Evolutionary conservation across 2,329 filamentous ascomycete species (phyloP), one percentile per base, ranked within the genome.

Genomic region (Exophiala mesophila): DNA sequence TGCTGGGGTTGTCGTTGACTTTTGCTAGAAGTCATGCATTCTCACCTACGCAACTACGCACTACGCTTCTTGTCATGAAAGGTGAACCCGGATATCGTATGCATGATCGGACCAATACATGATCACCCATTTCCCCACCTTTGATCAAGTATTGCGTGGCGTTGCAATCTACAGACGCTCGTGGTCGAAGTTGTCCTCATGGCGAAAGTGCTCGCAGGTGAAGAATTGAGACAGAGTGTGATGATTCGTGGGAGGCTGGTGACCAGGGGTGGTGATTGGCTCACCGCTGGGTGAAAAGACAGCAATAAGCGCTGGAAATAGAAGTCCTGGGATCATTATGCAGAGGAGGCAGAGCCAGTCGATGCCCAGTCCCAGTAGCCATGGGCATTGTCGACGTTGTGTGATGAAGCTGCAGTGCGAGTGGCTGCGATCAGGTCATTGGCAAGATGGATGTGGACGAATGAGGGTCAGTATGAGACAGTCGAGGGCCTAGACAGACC

Each of bases 221-320:
- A 34, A 34, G 17, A 34, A 17, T 19, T 19, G 21, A 36, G 33
- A 20, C 12, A 18, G 29, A 36, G 31, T 31, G 35, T 44, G 32
- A 36, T 39, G 44, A 50, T 45, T 50, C 31, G 39, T 37, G 29
- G 15, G 36, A 41, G 41, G 28, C 26, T 19, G 35, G 35, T 28
- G 30, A 10, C n/a, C 19, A 37, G 17, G 19, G 31, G 35, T 35
- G 41, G 34, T 39, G 48, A 39, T 39, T 45, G 41, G 40, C 29
- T 31, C 17, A 32, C 29, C 35, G 9, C 35, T 17, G 24, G 15
- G 26, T 4, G 26, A 26, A 17, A 18, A 15, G 7, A 17, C 30
- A 19, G 41, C 33, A 32, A 37, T 42, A 44, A 36, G 38, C 45
- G 45, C 48, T 34, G 41, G 45, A 51, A 51, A 47, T 43, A 41